Evolutionary conservation across 2,329 filamentous ascomycete species (phyloP), one percentile per base, ranked within the genome.

Genomic region (Ascochyta rabiei): DNA sequence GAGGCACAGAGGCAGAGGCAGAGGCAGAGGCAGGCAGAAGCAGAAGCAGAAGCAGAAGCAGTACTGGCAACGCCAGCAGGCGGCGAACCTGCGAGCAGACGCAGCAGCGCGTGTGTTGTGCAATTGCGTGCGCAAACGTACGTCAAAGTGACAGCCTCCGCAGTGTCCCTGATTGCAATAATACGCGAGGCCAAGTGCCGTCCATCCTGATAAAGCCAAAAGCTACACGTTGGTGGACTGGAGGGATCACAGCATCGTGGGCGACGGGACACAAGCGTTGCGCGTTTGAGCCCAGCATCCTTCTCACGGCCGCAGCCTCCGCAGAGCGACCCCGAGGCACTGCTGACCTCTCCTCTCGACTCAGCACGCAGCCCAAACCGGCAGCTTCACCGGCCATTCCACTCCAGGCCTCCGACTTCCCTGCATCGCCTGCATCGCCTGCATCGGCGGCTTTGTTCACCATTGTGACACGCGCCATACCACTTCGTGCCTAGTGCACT

Each of bases 61-160:
- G 53, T 52, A 57, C 53, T 62, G 62, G 55, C 59, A 60, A 66
- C 54, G 60, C 63, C 48, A 16, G 55, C 46, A 56, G 42, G 48
- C 43, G 56, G 49, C 63, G 53, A 59, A 41, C 8, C 21, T 54
- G 52, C 49, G 51, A 48, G 47, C 46, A 50, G 39, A 41, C 47
- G 62, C 57, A 37, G 57, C 28, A 13, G 58, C 56, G 63, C 59
- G 52, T 63, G 66, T 67, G 56, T 54, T 60, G 68, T 70, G 66
- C 61, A 62, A 61, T 66, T 61, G 69, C 65, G 67, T 71, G 69
- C 68, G 67, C 68, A 66, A 63, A 59, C 46, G 46, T 46, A 60
- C 66, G 69, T 70, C 70, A 61, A 61, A 72, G 71, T 74, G 71
- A 72, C 66, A 42, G 66, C 66, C 63, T 63, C 69, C 59, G 55